Evolutionary conservation across 1,139 yeast species (phyloP).

Genomic region (Hyphopichia buzzinii): DNA sequence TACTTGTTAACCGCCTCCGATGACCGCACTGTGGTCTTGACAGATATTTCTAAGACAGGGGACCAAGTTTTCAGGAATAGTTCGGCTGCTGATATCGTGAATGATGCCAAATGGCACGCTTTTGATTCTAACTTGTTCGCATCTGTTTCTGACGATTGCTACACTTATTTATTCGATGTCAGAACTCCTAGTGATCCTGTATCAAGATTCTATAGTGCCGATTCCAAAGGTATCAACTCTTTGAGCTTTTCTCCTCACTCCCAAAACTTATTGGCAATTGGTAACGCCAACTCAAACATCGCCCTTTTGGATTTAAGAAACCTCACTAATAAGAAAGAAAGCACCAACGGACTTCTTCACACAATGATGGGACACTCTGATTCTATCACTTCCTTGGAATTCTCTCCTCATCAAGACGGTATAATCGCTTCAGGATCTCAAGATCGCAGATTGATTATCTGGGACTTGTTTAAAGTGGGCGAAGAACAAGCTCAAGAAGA

Average conservation of each 20-base stretch:
- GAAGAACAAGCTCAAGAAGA: constrained; percentile 80
- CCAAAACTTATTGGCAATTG: constrained; percentile 58
- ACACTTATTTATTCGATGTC: constrained; percentile 42
- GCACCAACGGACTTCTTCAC: constrained; percentile 43
- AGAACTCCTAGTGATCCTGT: constrained; percentile 28
- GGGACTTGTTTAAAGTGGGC: constrained; percentile 74
- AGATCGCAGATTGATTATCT: constrained; percentile 67
- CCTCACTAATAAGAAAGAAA: constrained; percentile 23
- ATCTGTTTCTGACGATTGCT: constrained; percentile 67
- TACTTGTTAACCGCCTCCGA: constrained; percentile 60
- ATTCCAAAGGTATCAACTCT: constrained; percentile 54
- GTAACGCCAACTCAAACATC: constrained; percentile 67
- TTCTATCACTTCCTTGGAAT: constrained; percentile 65
- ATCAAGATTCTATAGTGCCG: constrained; percentile 27
- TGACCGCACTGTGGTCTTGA: constrained; percentile 58
- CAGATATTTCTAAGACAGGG: constrained; percentile 40
- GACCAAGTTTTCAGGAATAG: constrained; percentile 20
- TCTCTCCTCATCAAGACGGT: constrained; percentile 71
- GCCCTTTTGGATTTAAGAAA: constrained; percentile 60
- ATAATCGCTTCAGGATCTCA: constrained; percentile 70
- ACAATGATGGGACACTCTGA: constrained; percentile 78
- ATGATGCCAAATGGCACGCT: constrained; percentile 72
- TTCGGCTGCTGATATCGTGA: constrained; percentile 59
- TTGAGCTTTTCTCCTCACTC: constrained; percentile 66
- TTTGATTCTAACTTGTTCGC: constrained; percentile 54